A percentile compares a stretch with the other conserved stretches of the same genome.
These are phyloP conservation scores for Hypoxylon sp. DNA, from an alignment of 2,329 filamentous ascomycete genomes.

Conservation along the genomic window DNA sequence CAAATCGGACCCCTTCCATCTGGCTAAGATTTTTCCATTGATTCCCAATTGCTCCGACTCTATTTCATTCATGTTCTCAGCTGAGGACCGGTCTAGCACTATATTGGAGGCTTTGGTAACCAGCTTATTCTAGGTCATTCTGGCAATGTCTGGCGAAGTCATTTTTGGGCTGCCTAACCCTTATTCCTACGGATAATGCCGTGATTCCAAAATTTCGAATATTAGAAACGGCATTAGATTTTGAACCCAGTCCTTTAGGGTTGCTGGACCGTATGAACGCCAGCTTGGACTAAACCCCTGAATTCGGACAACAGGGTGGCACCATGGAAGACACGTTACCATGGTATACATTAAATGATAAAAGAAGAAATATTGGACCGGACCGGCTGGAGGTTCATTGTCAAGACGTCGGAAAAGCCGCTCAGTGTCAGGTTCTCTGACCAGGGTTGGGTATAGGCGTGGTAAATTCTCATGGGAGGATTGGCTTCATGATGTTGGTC, in stretches of 20 bases:
- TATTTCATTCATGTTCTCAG: constrained; percentile 2
- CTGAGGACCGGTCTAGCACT: neutral
- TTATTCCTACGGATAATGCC: neutral
- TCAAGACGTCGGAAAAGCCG: constrained; percentile 36
- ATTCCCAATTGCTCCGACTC: neutral
- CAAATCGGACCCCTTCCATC: neutral
- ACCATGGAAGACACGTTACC: constrained; percentile 25
- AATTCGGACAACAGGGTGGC: constrained; percentile 16
- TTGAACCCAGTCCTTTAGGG: neutral
- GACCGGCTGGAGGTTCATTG: constrained; percentile 17
- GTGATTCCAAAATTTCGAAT: neutral
- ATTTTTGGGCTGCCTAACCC: neutral
- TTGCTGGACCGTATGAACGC: constrained; percentile 3
- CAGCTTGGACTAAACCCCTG: constrained; percentile 13
- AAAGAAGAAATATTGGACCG: neutral
- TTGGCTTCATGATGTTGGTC: constrained; percentile 8
- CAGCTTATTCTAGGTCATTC: constrained; percentile 5
- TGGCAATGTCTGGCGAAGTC: constrained; percentile 25
- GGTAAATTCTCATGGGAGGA: constrained; percentile 18
- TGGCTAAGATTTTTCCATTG: neutral
- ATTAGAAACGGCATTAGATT: constrained; percentile 3
- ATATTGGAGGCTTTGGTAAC: neutral
- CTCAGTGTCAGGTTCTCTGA: constrained; percentile 20
- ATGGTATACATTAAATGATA: constrained; percentile 13
- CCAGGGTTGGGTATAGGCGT: constrained; percentile 15